Evolutionary conservation across 139 green algal genomes (phyloP), one percentile per base, ranked within the genome.

Genomic region (Limnomonas spitsbergensis): DNA sequence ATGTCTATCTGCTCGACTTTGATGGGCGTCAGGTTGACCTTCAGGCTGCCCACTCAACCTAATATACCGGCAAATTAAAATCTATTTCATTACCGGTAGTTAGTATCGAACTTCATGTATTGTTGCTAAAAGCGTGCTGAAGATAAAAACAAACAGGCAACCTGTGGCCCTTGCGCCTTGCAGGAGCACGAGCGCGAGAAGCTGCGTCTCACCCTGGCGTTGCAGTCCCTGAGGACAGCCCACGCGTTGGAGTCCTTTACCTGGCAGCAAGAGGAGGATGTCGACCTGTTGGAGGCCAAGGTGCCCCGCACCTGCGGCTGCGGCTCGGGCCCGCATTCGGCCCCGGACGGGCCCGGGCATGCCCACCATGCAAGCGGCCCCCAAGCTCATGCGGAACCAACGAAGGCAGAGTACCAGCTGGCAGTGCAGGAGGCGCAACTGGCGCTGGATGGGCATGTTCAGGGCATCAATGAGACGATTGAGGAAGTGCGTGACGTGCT

Each of bases 131-230:
- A n/a, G n/a, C n/a, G n/a, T n/a, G n/a, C n/a, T n/a, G n/a, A n/a
- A n/a, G n/a, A n/a, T n/a, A n/a, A n/a, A n/a, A n/a, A n/a, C n/a
- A n/a, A n/a, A n/a, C n/a, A n/a, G n/a, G n/a, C n/a, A n/a, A n/a
- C n/a, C n/a, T n/a, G n/a, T n/a, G n/a, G n/a, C n/a, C n/a, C n/a
- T n/a, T 72, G 61, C 9, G 9, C 7, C 24, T 14, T 78, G 47
- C 85, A 91, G 85, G 85, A 92, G 29, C 68, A 68, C 24, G 86
- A 91, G 80, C 78, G 88, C 0, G 80, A 85, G 14, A 91, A 91
- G 84, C 82, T 91, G 78, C 71, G 70, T 24, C 73, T 91, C 9
- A 90, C 82, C 6, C 78, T 91, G 53, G 40, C 67, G 2, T 71
- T 85, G 37, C 61, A 83, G 53, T 78, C 82, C 37, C 74, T 86